phyloP scores from a whole-genome alignment of 257 asterid genomes.

The Penstemon eatonii region DNA sequence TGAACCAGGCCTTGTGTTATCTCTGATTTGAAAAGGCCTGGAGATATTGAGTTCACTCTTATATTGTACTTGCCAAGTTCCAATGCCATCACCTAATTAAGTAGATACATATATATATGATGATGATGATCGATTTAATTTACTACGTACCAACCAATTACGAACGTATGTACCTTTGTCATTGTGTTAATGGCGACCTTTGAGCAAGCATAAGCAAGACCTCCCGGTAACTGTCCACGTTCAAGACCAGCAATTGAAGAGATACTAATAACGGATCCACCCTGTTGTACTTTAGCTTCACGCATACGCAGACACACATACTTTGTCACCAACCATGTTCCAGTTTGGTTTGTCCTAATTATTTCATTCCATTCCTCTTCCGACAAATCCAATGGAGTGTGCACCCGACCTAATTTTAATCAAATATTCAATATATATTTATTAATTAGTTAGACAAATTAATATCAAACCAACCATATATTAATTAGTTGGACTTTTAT shows the following conservation, averaged over 20 bases:
- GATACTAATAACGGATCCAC: constrained; percentile 61
- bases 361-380: constrained; percentile 55
- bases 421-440: no score
- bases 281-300: constrained; percentile 23
- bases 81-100: constrained; percentile 63
- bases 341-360: constrained; percentile 45
- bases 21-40: constrained; percentile 71
- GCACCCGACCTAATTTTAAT: constrained; percentile 35
- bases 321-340: constrained; percentile 60
- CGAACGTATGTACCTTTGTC: constrained; percentile 35
- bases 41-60: constrained; percentile 74
- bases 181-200: constrained; percentile 52
- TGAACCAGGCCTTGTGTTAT: constrained; percentile 58
- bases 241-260: constrained; percentile 62
- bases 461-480: no score
- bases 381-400: constrained; percentile 43
- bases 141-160: no score
- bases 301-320: constrained; percentile 45
- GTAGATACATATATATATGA: no score
- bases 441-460: no score
- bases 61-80: constrained; percentile 63
- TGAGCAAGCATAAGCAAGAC: constrained; percentile 53
- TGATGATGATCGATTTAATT: no score
- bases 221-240: constrained; percentile 55
- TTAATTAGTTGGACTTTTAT: no score